A percentile compares a stretch with the other conserved stretches of the same genome.
phyloP scores from a whole-genome alignment of 2,329 filamentous ascomycete species.

The Emmonsiellopsis sp. region DNA sequence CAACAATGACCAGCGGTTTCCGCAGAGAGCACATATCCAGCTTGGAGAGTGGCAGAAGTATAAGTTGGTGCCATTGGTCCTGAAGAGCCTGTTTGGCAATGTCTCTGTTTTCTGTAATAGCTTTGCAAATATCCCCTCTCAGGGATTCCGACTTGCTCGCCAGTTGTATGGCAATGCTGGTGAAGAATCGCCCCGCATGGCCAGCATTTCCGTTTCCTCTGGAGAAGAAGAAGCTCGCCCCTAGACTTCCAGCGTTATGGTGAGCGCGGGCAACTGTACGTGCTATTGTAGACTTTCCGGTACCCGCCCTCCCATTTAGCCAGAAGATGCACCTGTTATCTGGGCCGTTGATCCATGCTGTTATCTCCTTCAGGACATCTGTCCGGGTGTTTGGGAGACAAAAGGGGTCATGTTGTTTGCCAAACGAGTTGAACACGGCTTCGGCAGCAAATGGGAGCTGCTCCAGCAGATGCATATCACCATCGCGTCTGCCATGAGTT shows the following conservation, averaged over 20 bases:
- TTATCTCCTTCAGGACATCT: conserved; percentile 14
- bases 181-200: conserved; percentile 1
- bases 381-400: conserved; percentile 14
- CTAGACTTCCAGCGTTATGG: conserved; percentile 5
- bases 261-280: conserved; percentile 12
- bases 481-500: not conserved
- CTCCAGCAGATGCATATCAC: not conserved
- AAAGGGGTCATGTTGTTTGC: not conserved
- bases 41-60: conserved; percentile 15
- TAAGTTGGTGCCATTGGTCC: conserved; percentile 18
- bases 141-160: conserved; percentile 12
- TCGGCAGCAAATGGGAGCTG: not conserved
- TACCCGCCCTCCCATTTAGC: conserved; percentile 22
- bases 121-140: conserved; percentile 14
- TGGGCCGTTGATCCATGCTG: conserved; percentile 8
- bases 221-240: conserved; percentile 19
- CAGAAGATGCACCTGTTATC: conserved; percentile 16
- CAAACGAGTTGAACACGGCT: not conserved
- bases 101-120: conserved; percentile 16
- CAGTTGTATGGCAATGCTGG: not conserved
- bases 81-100: conserved; percentile 17
- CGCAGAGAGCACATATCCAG: not conserved
- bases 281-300: conserved; percentile 22
- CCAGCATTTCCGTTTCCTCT: conserved; percentile 9
- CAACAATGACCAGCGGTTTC: conserved; percentile 12